Conservation (phyloP, 805 yeast genomes). For the Hanseniaspora occidentalis region DNA sequence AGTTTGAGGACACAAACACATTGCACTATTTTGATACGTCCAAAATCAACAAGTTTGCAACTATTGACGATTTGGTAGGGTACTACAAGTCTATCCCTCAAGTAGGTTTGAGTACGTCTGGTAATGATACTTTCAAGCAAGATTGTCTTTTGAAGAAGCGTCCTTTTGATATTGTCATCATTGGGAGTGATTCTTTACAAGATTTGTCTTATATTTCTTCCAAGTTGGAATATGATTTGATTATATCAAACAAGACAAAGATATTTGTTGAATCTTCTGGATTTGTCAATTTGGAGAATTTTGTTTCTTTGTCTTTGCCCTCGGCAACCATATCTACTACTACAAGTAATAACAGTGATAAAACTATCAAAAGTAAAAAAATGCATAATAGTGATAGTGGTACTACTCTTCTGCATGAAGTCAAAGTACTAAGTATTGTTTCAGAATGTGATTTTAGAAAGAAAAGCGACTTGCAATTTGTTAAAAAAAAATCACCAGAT, state of each 20-base stretch:
- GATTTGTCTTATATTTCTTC: conserved; percentile 34
- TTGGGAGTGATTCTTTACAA: conserved; percentile 38
- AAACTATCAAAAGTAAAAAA: too few species aligned
- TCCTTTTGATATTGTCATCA: conserved; percentile 33
- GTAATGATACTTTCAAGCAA: conserved; percentile 4
- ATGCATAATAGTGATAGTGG: too few species aligned
- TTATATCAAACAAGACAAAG: conserved; percentile 30
- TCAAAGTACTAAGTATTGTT: conserved; percentile 43
- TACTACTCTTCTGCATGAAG: too few species aligned
- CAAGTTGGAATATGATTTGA: conserved; percentile 26
- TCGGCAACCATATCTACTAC: conserved; percentile 11
- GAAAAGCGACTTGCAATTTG: conserved; percentile 34
- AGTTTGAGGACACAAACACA: too few species aligned
- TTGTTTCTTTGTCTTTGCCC: conserved; percentile 36
- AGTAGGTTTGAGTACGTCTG: too few species aligned
- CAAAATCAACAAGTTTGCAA: not conserved
- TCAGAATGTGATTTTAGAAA: conserved; percentile 46
- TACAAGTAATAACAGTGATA: conserved; percentile 14
- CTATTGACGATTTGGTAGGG: conserved; percentile 16
- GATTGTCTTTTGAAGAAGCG: conserved; percentile 5
- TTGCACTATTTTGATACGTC: not conserved
- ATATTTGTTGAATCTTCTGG: conserved; percentile 60
- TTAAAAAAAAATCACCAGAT: conserved; percentile 17
- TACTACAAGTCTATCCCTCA: too few species aligned
- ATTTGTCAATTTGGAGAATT: conserved; percentile 60